phyloP scores from a whole-genome alignment of 805 yeast species.

The Zygoascus tannicola region DNA sequence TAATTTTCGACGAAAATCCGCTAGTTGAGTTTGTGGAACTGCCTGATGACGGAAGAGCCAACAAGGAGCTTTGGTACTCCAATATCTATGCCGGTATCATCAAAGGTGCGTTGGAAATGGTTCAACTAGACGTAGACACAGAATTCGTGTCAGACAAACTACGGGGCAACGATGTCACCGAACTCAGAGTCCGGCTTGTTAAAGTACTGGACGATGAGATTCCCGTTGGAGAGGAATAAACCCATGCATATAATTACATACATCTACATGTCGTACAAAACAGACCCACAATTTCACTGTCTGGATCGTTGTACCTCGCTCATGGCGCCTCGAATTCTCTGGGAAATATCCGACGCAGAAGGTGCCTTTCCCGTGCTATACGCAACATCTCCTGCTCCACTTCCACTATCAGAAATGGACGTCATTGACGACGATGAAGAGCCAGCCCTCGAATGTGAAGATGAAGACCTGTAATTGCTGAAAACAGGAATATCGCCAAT shows the following conservation, averaged over 20 bases:
- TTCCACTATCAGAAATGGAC: neutral
- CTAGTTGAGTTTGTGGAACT: slow-evolving; percentile 91
- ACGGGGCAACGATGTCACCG: slow-evolving; percentile 77
- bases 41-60: slow-evolving; percentile 67
- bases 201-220: slow-evolving; percentile 83
- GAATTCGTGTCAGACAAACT: slow-evolving; percentile 69
- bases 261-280: neutral
- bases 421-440: slow-evolving; percentile 2
- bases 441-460: slow-evolving; percentile 1
- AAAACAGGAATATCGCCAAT: slow-evolving; percentile 58
- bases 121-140: slow-evolving; percentile 84
- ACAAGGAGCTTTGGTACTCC: slow-evolving; percentile 80
- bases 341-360: slow-evolving; percentile 16
- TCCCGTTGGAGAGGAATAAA: slow-evolving; percentile 85
- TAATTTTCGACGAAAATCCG: slow-evolving; percentile 77
- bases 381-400: neutral
- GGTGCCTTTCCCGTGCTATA: slow-evolving; percentile 11
- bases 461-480: slow-evolving; percentile 29
- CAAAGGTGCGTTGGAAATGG: slow-evolving; percentile 86
- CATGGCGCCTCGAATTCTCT: slow-evolving; percentile 21
- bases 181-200: slow-evolving; percentile 60
- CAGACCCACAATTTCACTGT: neutral
- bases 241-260: neutral
- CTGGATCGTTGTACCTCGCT: slow-evolving; percentile 9
- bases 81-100: slow-evolving; percentile 84